Conservation (phyloP, 169 alveolate species). For the Plasmodium falciparum region DNA sequence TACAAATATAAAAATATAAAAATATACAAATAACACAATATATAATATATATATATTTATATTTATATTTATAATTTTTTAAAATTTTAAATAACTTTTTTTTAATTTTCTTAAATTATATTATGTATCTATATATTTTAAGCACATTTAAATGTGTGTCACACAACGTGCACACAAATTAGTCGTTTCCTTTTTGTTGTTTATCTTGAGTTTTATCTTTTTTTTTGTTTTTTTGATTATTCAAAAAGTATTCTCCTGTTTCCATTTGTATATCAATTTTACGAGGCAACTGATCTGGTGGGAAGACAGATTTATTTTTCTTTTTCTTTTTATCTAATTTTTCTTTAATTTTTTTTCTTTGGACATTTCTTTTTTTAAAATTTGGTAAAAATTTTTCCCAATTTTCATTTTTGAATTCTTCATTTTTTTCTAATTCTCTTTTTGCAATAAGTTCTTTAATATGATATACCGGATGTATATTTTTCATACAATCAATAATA, state of each 20-base stretch:
- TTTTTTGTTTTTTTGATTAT: slow-evolving; percentile 83
- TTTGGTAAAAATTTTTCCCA: slow-evolving; percentile 99
- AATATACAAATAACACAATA: too few relatives aligned
- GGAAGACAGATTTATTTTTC: slow-evolving; percentile 42
- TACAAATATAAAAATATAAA: too few relatives aligned
- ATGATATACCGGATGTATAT: slow-evolving; percentile 99
- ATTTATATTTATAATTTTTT: too few relatives aligned
- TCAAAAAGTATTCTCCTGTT: slow-evolving; percentile 97
- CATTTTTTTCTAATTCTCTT: slow-evolving; percentile 97
- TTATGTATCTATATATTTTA: too few relatives aligned
- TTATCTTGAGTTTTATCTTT: not conserved
- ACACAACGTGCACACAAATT: not conserved
- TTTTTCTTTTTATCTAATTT: slow-evolving; percentile 36
- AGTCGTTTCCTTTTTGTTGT: not conserved
- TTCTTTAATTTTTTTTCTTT: slow-evolving; percentile 86
- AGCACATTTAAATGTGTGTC: too few relatives aligned
- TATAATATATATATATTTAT: too few relatives aligned
- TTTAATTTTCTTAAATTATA: too few relatives aligned
- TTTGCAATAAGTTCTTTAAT: slow-evolving; percentile 99
- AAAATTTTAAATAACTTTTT: too few relatives aligned
- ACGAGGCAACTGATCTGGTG: slow-evolving; percentile 91
- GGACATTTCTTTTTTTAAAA: slow-evolving; percentile 96
- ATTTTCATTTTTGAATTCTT: slow-evolving; percentile 92
- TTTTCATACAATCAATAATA: slow-evolving; percentile 98
- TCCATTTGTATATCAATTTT: slow-evolving; percentile 98